Base-by-base conservation (phyloP, 75 land plant genomes). In the Cryptomeria japonica region DNA sequence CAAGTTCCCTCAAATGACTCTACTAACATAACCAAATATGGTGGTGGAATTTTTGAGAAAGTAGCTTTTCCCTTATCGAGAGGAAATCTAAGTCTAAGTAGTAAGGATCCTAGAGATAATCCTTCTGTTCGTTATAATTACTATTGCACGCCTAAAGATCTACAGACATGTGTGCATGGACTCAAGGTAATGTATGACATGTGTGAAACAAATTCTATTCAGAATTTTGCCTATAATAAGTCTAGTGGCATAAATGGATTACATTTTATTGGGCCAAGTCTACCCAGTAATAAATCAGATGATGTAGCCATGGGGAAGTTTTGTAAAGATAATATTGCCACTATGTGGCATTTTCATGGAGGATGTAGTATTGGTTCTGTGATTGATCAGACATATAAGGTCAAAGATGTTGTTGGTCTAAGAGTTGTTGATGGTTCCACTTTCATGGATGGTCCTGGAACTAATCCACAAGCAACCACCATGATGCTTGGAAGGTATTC, bases 331-430 rank as follows among this genome's bases (percentile, higher is more conserved):
- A 92, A 88, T 16, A 92, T 94, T 80, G 84, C 85, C 77, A 96
- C 97, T 2, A 92, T 96, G 2, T 96, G 97, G 97, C 98, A 96
- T 79, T 96, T 93, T 90, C 98, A 96, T 82, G 98, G 98, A 25
- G 97, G 98, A 1, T 92, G 95, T 85, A 76, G 90, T 22, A 91
- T 88, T 41, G 97, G 95, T 18, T 87, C 80, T 77, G 95, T 93
- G 32, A 97, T 96, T 1, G 95, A 94, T 82, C 36, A 58, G 10
- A 77, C 89, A 6, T 88, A 85, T 80, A 86, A 87, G 70, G 94
- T 96, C 5, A 78, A 91, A 14, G 97, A 96, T 2, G 91, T 94
- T 28, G 89, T 84, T n/a, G 83, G 82, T 2, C 94, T 96, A 0
- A 76, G 98, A 77, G 91, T 96, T 3, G 93, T 96, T 14, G 98